phyloP scores from a whole-genome alignment of 495 filamentous ascomycete genomes.

The Penicillium paxilli region DNA sequence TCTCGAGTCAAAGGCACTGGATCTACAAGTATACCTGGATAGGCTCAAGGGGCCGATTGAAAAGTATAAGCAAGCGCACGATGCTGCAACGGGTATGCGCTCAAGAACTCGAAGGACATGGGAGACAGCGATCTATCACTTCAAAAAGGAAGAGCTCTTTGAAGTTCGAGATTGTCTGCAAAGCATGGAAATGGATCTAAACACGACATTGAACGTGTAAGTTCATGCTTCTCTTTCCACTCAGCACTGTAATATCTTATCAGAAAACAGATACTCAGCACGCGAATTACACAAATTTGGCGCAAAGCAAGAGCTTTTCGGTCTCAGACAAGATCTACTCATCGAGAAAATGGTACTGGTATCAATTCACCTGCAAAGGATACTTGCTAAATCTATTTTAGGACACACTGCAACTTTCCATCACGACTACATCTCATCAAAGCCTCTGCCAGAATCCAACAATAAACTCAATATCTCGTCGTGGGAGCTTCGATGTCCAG shows the following conservation, averaged over 20 bases:
- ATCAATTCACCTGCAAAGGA: neutral
- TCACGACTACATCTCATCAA: neutral
- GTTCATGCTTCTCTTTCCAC: neutral
- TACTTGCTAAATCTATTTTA: neutral
- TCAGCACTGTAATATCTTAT: neutral
- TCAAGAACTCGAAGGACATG: neutral
- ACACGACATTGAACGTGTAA: conserved; percentile 1
- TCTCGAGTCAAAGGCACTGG: neutral
- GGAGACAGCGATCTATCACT: neutral
- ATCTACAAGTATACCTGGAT: neutral
- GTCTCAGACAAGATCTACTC: neutral
- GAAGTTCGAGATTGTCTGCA: conserved; percentile 5
- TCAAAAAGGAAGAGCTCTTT: conserved; percentile 7
- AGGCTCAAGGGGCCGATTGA: neutral
- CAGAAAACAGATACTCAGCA: neutral
- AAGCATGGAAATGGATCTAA: neutral
- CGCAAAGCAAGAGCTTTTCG: conserved; percentile 1
- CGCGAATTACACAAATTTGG: neutral
- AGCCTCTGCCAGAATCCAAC: neutral
- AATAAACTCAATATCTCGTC: neutral
- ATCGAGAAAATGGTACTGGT: neutral
- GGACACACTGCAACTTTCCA: conserved; percentile 4
- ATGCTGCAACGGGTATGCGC: neutral
- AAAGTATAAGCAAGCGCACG: neutral
- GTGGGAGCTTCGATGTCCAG: neutral